phyloP scores from a whole-genome alignment of 2,329 filamentous ascomycete species.

The Fusarium longipes region DNA sequence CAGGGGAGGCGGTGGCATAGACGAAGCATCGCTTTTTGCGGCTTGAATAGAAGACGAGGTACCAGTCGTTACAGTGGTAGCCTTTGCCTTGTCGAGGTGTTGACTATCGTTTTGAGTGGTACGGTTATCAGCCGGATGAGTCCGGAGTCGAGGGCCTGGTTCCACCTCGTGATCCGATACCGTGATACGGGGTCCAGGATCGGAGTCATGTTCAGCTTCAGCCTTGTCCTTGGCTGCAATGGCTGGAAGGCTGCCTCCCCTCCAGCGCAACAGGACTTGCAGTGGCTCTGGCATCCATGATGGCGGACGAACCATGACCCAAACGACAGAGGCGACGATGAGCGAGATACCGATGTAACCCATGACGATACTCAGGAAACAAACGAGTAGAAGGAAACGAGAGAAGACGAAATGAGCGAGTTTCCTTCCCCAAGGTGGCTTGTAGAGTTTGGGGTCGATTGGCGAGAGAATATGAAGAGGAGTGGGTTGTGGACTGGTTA shows the following conservation, averaged over 20 bases:
- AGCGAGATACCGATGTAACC: slow-evolving; percentile 70
- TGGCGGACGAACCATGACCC: slow-evolving; percentile 65
- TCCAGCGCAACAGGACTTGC: slow-evolving; percentile 45
- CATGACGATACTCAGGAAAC: slow-evolving; percentile 54
- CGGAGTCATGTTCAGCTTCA: slow-evolving; percentile 19
- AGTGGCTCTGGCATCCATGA: slow-evolving; percentile 56
- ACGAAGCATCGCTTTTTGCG: slow-evolving; percentile 46
- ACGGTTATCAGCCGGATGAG: slow-evolving; percentile 42
- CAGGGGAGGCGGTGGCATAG: slow-evolving; percentile 55
- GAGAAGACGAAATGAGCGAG: slow-evolving; percentile 1
- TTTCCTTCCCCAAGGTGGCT: slow-evolving; percentile 12
- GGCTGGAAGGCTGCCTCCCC: slow-evolving; percentile 14
- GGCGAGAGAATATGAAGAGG: slow-evolving; percentile 15
- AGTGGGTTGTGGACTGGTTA: slow-evolving; percentile 48
- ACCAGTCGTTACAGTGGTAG: slow-evolving; percentile 14
- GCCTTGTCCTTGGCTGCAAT: slow-evolving; percentile 16
- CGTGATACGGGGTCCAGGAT: slow-evolving; percentile 35
- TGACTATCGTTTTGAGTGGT: slow-evolving; percentile 26
- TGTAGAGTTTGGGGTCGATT: slow-evolving; percentile 26
- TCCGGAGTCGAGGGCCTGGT: slow-evolving; percentile 39
- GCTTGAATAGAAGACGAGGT: neutral
- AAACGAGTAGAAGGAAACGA: neutral
- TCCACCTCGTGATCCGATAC: slow-evolving; percentile 44
- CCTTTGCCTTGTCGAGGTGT: slow-evolving; percentile 15
- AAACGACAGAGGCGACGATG: slow-evolving; percentile 69